Conservation (phyloP, 345 rosid genomes). For the Balakata baccata region DNA sequence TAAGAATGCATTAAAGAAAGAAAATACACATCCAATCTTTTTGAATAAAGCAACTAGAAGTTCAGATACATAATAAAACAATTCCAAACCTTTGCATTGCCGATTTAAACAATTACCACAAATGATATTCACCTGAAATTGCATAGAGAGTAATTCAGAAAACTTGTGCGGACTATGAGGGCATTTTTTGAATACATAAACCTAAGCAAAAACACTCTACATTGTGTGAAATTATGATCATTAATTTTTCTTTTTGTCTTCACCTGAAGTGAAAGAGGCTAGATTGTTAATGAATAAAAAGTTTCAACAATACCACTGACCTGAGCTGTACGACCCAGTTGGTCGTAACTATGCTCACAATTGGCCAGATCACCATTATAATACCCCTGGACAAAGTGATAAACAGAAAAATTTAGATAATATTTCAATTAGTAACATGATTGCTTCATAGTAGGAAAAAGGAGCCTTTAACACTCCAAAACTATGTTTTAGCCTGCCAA, state of each 20-base stretch:
- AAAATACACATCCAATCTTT: background rate
- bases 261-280: background rate
- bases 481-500: background rate
- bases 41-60: constrained; percentile 7
- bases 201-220: background rate
- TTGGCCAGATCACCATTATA: constrained; percentile 71
- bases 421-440: background rate
- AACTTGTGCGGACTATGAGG: background rate
- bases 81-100: constrained; percentile 69
- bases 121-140: constrained; percentile 68
- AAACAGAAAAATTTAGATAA: constrained; percentile 8
- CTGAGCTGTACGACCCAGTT: constrained; percentile 91
- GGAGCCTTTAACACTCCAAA: background rate
- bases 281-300: background rate
- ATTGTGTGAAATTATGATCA: background rate
- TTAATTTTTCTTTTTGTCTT: background rate
- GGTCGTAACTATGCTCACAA: constrained; percentile 79
- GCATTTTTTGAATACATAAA: constrained; percentile 7
- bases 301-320: constrained; percentile 32
- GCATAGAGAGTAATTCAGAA: constrained; percentile 11
- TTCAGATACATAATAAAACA: constrained; percentile 19
- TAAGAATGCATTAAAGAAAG: background rate
- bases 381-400: constrained; percentile 47
- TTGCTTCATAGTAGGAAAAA: background rate
- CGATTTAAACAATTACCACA: constrained; percentile 80